These are phyloP conservation scores for Dryadomyces sulphureus DNA, from an alignment of 2,329 filamentous ascomycete genomes.

Conservation along the genomic window DNA sequence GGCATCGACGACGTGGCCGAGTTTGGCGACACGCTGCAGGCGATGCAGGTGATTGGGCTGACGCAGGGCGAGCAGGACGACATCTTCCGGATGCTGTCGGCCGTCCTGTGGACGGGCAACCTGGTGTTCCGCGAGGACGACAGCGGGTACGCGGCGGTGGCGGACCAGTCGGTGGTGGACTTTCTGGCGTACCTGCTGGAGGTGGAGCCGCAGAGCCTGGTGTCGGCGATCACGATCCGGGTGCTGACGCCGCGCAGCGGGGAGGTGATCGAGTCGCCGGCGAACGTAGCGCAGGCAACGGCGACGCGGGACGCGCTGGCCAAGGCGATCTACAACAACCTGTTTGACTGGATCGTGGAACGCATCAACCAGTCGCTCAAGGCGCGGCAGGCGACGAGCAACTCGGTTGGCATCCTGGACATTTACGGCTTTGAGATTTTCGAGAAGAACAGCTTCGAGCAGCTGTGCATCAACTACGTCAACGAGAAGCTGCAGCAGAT, in stretches of 20 bases:
- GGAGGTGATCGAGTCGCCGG: conserved; percentile 56
- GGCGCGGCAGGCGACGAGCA: conserved; percentile 58
- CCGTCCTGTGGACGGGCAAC: conserved; percentile 89
- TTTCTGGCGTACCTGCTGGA: conserved; percentile 91
- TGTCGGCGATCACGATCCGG: conserved; percentile 79
- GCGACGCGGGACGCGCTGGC: conserved; percentile 82
- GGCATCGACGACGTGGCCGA: conserved; percentile 88
- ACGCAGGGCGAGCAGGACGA: conserved; percentile 81
- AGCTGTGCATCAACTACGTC: conserved; percentile 98
- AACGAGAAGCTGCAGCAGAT: conserved; percentile 99
- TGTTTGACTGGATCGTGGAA: conserved; percentile 97
- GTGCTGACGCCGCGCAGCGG: conserved; percentile 58
- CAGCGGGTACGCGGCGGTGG: conserved; percentile 71
- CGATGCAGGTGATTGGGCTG: conserved; percentile 90
- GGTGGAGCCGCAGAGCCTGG: conserved; percentile 63
- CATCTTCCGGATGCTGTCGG: conserved; percentile 88
- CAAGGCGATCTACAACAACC: conserved; percentile 92
- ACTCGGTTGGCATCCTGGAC: conserved; percentile 92
- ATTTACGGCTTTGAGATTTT: conserved; percentile 99
- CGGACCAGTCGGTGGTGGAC: conserved; percentile 81
- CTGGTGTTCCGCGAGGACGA: conserved; percentile 85
- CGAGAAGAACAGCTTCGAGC: conserved; percentile 97
- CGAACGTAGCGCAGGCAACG: conserved; percentile 74
- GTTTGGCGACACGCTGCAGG: conserved; percentile 77
- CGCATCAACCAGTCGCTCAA: conserved; percentile 81